Evolutionary conservation across 352 stramenopile genomes (phyloP).

Genomic region (Phytophthora aleatoria): DNA sequence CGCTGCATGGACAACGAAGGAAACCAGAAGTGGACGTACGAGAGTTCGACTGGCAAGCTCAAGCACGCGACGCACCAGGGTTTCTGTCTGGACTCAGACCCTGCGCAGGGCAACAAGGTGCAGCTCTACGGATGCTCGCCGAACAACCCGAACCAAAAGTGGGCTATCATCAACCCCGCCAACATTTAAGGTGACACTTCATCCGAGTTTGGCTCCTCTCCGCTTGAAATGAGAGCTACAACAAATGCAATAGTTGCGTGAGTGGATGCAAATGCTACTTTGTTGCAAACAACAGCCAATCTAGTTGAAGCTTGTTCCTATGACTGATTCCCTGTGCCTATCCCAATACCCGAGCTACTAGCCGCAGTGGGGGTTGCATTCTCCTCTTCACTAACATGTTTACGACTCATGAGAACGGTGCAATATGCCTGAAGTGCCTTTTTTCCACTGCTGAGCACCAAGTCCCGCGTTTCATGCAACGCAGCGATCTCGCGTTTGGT

Average conservation of each 20-base stretch:
- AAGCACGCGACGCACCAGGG: constrained; percentile 49
- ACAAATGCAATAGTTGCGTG: background rate
- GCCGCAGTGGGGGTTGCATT: constrained; percentile 15
- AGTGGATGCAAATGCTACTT: too few relatives aligned
- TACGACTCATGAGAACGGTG: constrained; percentile 64
- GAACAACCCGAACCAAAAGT: constrained; percentile 69
- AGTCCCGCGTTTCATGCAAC: constrained; percentile 68
- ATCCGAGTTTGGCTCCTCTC: too few relatives aligned
- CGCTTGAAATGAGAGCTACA: background rate
- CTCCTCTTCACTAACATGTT: constrained; percentile 39
- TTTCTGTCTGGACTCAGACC: constrained; percentile 66
- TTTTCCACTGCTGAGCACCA: constrained; percentile 75
- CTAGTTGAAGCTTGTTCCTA: background rate
- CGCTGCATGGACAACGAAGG: constrained; percentile 52
- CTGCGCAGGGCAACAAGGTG: constrained; percentile 52
- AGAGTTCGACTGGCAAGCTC: constrained; percentile 51
- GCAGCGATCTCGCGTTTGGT: constrained; percentile 60
- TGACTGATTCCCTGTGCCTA: constrained; percentile 1
- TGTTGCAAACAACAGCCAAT: too few relatives aligned
- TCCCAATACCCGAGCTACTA: background rate
- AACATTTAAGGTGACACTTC: constrained; percentile 1
- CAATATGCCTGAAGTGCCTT: constrained; percentile 76
- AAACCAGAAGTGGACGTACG: constrained; percentile 77
- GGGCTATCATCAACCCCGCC: constrained; percentile 26
- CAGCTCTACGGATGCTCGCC: constrained; percentile 62